phyloP scores from a whole-genome alignment of 148 eudicot genomes.

The Tetragonia tetragonoides region DNA sequence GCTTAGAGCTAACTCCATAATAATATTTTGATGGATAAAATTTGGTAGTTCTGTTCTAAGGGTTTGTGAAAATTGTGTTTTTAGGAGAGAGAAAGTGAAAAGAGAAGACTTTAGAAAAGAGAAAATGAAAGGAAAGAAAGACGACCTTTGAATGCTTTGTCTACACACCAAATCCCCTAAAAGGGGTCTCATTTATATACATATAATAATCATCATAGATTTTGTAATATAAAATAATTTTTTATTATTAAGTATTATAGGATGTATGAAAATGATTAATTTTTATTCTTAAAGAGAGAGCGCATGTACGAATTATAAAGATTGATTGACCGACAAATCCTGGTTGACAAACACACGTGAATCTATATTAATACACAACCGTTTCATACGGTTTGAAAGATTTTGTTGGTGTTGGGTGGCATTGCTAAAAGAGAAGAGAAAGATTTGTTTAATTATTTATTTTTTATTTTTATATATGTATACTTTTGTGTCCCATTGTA shows the following conservation, averaged over 20 bases:
- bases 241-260: neutral
- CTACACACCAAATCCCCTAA: conserved; percentile 12
- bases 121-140: neutral
- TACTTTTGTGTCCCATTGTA: conserved; percentile 14
- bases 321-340: conserved; percentile 45
- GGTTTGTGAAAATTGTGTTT: neutral
- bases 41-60: neutral
- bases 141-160: conserved; percentile 28
- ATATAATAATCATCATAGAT: neutral
- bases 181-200: conserved; percentile 19
- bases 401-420: conserved; percentile 11
- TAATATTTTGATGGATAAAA: neutral
- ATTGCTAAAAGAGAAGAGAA: too few species aligned
- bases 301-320: conserved; percentile 19
- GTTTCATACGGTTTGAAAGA: conserved; percentile 17
- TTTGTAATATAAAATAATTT: too few species aligned
- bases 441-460: neutral
- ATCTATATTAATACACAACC: conserved; percentile 38
- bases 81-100: neutral
- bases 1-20: conserved; percentile 34
- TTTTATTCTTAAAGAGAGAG: neutral
- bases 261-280: neutral
- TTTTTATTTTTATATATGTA: neutral
- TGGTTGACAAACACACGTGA: conserved; percentile 67
- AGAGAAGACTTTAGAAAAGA: neutral